phyloP scores from a whole-genome alignment of 805 yeast species.

The Suhomyces emberorum region DNA sequence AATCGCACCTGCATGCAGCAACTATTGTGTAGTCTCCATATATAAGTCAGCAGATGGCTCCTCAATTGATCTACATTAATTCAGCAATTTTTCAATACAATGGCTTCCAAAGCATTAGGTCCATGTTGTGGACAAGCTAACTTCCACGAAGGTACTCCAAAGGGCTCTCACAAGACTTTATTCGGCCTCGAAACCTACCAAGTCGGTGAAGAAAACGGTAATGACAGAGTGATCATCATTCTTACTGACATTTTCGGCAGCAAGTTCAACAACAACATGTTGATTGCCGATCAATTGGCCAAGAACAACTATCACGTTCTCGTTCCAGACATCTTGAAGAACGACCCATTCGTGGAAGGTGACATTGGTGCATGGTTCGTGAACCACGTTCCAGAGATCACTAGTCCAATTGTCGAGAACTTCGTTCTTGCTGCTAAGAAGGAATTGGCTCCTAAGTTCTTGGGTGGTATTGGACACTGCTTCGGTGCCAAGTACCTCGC shows the following conservation, averaged over 20 bases:
- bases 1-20: no score
- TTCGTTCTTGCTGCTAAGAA: constrained; percentile 7
- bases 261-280: constrained; percentile 23
- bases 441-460: constrained; percentile 4
- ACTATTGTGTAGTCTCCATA: no score
- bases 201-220: constrained; percentile 19
- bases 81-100: constrained; percentile 2
- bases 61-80: no score
- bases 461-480: constrained; percentile 21
- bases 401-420: constrained; percentile 11
- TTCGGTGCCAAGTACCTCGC: constrained; percentile 26
- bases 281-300: constrained; percentile 28
- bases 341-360: constrained; percentile 17
- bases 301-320: constrained; percentile 19
- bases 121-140: constrained; percentile 21
- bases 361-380: constrained; percentile 7
- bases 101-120: constrained; percentile 14
- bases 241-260: constrained; percentile 29
- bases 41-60: no score
- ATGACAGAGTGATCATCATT: constrained; percentile 22
- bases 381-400: constrained; percentile 10
- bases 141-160: constrained; percentile 28
- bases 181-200: constrained; percentile 28
- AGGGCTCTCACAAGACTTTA: constrained; percentile 18
- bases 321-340: constrained; percentile 29